Evolutionary conservation across 176 grass and related monocot genomes (phyloP).

Genomic region (Avena eriantha): DNA sequence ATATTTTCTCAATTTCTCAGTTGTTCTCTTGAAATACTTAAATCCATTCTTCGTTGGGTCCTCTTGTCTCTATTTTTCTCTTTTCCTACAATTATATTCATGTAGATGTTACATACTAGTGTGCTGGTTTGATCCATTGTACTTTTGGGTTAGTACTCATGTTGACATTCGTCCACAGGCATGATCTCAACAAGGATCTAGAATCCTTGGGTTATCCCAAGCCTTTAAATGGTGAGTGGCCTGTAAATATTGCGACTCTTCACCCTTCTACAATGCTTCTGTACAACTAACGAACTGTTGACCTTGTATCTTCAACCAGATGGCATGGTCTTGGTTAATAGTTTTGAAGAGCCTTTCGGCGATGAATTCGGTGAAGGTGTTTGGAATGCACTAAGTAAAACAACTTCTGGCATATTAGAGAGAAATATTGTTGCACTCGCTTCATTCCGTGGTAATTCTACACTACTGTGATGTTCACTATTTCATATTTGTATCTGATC

Average conservation of each 20-base stretch:
- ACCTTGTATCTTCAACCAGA: constrained; percentile 6
- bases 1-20: neutral
- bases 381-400: neutral
- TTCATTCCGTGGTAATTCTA: constrained; percentile 24
- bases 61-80: neutral
- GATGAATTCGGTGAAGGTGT: constrained; percentile 9
- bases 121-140: neutral
- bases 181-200: neutral
- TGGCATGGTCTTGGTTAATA: constrained; percentile 26
- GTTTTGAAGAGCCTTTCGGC: constrained; percentile 35
- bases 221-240: constrained; percentile 9
- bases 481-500: neutral
- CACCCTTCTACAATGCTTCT: neutral
- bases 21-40: constrained; percentile 11
- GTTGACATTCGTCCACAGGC: neutral
- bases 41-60: neutral
- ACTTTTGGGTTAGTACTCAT: constrained; percentile 1
- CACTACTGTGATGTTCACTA: neutral
- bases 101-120: constrained; percentile 4
- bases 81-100: constrained; percentile 9
- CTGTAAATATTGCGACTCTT: neutral
- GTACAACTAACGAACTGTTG: neutral
- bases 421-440: neutral
- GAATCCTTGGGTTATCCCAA: constrained; percentile 31
- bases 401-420: neutral